Conservation (phyloP, 2,329 filamentous ascomycete genomes). For the Paradendryphiella salina region DNA sequence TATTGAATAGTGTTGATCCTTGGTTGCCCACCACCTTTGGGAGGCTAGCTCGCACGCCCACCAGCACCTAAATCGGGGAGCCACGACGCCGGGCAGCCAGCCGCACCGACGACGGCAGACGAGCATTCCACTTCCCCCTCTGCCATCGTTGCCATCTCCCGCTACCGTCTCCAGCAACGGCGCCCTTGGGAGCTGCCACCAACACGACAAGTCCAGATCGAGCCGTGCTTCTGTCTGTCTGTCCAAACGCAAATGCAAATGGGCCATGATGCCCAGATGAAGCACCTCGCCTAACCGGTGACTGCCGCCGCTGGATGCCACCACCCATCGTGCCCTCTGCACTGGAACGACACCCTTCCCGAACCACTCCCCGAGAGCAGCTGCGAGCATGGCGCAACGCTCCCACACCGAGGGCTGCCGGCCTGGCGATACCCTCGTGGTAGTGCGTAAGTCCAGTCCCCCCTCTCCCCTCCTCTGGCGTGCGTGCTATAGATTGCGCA, state of each 20-base stretch:
- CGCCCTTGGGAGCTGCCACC: constrained; percentile 5
- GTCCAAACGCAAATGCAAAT: constrained; percentile 16
- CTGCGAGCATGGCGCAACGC: constrained; percentile 37
- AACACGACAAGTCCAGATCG: too few relatives aligned
- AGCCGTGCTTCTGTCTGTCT: too few relatives aligned
- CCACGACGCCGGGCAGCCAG: constrained; percentile 6
- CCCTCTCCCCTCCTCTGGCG: not conserved
- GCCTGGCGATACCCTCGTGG: constrained; percentile 68
- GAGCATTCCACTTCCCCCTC: not conserved
- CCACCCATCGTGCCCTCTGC: constrained; percentile 6
- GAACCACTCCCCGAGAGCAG: constrained; percentile 6
- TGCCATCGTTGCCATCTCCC: not conserved
- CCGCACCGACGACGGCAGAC: not conserved
- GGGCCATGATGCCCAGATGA: constrained; percentile 8
- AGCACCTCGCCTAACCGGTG: constrained; percentile 19
- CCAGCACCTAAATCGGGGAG: constrained; percentile 1
- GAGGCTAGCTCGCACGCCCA: not conserved
- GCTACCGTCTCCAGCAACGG: constrained; percentile 3
- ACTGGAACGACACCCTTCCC: constrained; percentile 4
- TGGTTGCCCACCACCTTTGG: not conserved
- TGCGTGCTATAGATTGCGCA: not conserved
- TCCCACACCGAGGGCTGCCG: constrained; percentile 56
- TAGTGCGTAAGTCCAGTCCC: constrained; percentile 65
- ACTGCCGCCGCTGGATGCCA: constrained; percentile 17
- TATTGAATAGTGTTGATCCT: not conserved